Conservation (phyloP, 495 filamentous ascomycete species). For the Cercophora newfieldiana region DNA sequence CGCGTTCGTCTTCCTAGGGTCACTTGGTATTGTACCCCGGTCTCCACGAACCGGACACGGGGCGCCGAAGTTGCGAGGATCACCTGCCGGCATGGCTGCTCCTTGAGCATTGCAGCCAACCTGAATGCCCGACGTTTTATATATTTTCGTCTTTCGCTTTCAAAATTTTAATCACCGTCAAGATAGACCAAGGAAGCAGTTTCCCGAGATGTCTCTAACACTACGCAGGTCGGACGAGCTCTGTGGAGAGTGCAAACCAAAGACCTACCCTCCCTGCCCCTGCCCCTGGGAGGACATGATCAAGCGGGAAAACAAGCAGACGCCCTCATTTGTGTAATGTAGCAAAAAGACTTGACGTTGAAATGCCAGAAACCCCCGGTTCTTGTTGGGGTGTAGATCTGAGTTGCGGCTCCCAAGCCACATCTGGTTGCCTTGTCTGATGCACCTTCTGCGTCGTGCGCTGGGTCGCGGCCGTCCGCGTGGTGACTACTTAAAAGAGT, state of each 20-base stretch:
- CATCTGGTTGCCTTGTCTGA: constrained; percentile 9
- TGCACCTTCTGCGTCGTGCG: neutral
- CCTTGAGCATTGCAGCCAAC: too few relatives aligned
- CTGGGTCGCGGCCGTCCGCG: constrained; percentile 10
- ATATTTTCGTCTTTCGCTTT: too few relatives aligned
- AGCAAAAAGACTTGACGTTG: constrained; percentile 4
- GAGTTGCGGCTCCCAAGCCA: constrained; percentile 13
- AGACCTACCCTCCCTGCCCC: neutral
- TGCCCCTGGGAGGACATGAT: too few relatives aligned
- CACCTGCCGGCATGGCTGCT: neutral
- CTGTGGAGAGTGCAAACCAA: neutral
- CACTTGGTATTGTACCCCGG: too few relatives aligned
- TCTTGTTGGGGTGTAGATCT: constrained; percentile 5
- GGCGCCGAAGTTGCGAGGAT: neutral
- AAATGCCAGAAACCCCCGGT: constrained; percentile 3
- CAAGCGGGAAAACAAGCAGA: neutral
- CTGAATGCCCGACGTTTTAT: too few relatives aligned
- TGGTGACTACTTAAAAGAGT: neutral
- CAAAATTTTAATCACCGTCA: too few relatives aligned
- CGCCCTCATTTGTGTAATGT: neutral
- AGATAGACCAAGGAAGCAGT: neutral
- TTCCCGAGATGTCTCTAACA: neutral
- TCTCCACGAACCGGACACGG: neutral
- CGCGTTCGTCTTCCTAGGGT: neutral
- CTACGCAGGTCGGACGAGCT: too few relatives aligned